These are phyloP conservation scores for Xylariaceae sp. DNA, from an alignment of 2,329 filamentous ascomycete species.

Conservation along the genomic window DNA sequence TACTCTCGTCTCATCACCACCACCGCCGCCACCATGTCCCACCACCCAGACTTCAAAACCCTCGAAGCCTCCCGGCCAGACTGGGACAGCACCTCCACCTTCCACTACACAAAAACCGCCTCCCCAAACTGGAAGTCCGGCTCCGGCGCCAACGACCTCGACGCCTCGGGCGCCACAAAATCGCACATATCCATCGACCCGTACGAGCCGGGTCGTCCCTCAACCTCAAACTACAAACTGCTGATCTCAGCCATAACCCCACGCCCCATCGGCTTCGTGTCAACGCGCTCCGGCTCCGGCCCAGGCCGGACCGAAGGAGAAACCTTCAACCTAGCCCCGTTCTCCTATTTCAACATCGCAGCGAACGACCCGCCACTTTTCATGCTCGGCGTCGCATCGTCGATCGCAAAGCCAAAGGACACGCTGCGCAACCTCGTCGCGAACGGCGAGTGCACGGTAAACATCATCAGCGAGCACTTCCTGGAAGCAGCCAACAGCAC, in stretches of 20 bases:
- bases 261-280: conserved; percentile 67
- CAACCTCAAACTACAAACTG: conserved; percentile 81
- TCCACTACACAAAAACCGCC: conserved; percentile 58
- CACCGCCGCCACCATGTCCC: conserved; percentile 26
- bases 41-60: conserved; percentile 69
- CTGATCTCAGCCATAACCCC: conserved; percentile 79
- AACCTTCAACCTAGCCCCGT: conserved; percentile 72
- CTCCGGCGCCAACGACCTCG: conserved; percentile 55
- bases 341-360: conserved; percentile 79
- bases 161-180: conserved; percentile 28
- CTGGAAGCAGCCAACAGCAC: conserved; percentile 84
- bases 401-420: conserved; percentile 62
- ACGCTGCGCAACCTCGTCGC: conserved; percentile 68
- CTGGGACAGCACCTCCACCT: conserved; percentile 46
- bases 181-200: conserved; percentile 76
- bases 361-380: conserved; percentile 86
- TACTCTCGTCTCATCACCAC: conserved; percentile 1
- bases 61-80: conserved; percentile 62
- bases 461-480: conserved; percentile 80
- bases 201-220: conserved; percentile 61
- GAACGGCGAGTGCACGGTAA: conserved; percentile 73
- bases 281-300: conserved; percentile 40
- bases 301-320: conserved; percentile 48
- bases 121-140: conserved; percentile 62
- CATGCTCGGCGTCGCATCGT: conserved; percentile 48